These are phyloP conservation scores for Capillidium heterosporum DNA, from an alignment of 371 early-diverging fungal genomes.

Conservation along the genomic window DNA sequence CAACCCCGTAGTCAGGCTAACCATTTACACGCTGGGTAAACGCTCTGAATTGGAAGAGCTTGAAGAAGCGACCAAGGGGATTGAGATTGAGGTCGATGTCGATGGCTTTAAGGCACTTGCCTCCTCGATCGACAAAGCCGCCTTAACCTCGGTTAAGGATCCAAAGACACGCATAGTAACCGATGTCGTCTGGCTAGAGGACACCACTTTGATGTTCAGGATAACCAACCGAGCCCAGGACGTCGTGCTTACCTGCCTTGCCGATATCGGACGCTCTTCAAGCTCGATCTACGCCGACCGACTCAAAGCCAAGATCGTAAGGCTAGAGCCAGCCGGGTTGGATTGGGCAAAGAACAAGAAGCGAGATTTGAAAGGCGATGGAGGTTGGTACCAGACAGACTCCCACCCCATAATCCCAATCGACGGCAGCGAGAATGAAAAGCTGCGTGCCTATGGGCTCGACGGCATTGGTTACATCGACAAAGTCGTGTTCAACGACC, in stretches of 20 bases:
- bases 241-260: not conserved
- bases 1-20: conserved; percentile 65
- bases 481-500: not conserved
- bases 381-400: conserved; percentile 4
- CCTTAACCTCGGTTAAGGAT: no score
- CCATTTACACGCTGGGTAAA: conserved; percentile 31
- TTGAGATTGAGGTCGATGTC: not conserved
- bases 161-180: not conserved
- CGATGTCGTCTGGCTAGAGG: not conserved
- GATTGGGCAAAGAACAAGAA: not conserved
- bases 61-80: no score
- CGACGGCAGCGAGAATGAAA: no score
- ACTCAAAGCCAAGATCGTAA: not conserved
- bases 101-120: not conserved
- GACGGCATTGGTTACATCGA: not conserved
- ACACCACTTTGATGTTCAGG: not conserved
- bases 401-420: not conserved
- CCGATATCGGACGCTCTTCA: not conserved
- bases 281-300: not conserved
- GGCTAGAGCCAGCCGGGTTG: not conserved
- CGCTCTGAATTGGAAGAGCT: no score
- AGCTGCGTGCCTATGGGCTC: not conserved
- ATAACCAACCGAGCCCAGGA: not conserved
- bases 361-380: not conserved
- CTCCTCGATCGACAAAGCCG: no score